Base-by-base conservation (phyloP, 2,329 filamentous ascomycete species). In the Fusarium sp. region DNA sequence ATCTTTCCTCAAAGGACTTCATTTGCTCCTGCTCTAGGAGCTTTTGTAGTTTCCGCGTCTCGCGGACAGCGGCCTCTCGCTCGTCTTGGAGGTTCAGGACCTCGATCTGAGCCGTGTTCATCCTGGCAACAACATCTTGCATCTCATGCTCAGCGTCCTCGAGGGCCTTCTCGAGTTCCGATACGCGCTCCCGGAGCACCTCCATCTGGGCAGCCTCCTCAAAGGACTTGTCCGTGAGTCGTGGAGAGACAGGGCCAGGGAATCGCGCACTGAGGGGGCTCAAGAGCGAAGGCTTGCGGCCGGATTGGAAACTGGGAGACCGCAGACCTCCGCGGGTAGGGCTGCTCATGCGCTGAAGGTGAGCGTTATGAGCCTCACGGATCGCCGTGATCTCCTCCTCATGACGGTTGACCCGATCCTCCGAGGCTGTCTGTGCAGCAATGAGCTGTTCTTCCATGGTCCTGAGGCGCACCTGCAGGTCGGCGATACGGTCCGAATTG, bases 361-460 rank as follows among this genome's bases (percentile, higher is more conserved):
- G 93, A 20, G 87, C 87, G 79, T 90, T 94, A 79, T 97, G 92
- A 68, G 90, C 93, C 65, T 97, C 94, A 75, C 93, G 92, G 64
- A 98, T 85, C 25, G 89, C 86, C 20, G 90, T 86, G 40, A 98
- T 89, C 82, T 98, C 95, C 40, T 97, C 94, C 81, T 98, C 97
- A 79, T 98, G 95, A 58, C 91, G 92, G 50, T 90, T 86, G 66
- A 98, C 90, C 43, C 92, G 92, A 58, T 96, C 95, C 81, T 99
- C 97, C 1, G 95, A 96, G 22, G 93, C 90, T 66, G 94, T 92
- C 82, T 98, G 96, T 2, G 96, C 95, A 22, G 90, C 85, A 63
- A 97, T 88, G 25, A 99, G 90, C 77, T 93, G 90, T 70, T 98
- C 95, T 81, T 98, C 97, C 60, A 98, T 90, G 17, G 86, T 84